Conservation (phyloP, 768 basidiomycete genomes). For the Jaapia argillacea region DNA sequence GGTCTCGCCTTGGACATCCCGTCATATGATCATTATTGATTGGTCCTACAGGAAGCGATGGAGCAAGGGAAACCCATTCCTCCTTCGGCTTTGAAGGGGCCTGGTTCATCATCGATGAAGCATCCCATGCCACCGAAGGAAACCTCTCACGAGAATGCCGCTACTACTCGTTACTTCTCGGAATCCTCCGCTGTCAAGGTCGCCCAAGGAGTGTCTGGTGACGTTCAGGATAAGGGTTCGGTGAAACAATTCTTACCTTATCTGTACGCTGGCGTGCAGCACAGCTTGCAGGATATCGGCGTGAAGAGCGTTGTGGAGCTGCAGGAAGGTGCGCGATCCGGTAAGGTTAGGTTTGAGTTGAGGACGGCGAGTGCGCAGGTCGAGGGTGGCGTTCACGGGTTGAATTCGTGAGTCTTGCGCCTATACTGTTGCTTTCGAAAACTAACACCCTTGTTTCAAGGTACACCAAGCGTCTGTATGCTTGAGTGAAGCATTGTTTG, state of each 20-base stretch:
- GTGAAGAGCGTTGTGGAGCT: constrained; percentile 59
- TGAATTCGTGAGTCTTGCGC: constrained; percentile 71
- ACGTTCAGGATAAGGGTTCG: constrained; percentile 96
- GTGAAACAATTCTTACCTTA: constrained; percentile 90
- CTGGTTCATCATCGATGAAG: constrained; percentile 25
- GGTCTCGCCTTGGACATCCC: constrained; percentile 27
- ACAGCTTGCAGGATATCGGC: constrained; percentile 92
- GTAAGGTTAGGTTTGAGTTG: constrained; percentile 79
- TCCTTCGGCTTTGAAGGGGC: constrained; percentile 18
- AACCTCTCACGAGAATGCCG: constrained; percentile 74
- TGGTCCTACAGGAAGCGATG: constrained; percentile 75
- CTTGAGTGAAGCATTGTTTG: too few species aligned
- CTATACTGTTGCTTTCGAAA: constrained; percentile 4
- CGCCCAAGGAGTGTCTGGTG: constrained; percentile 92
- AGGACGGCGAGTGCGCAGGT: constrained; percentile 92
- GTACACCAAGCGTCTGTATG: constrained; percentile 49
- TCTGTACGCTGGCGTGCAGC: constrained; percentile 73
- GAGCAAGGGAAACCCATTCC: constrained; percentile 52
- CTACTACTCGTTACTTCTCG: constrained; percentile 92
- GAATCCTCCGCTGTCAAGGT: constrained; percentile 92
- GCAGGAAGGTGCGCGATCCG: constrained; percentile 51
- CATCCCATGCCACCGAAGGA: constrained; percentile 38
- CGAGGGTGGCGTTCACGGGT: constrained; percentile 91
- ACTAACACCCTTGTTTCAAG: constrained; percentile 19
- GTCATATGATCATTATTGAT: constrained; percentile 4